Evolutionary conservation across 2,329 filamentous ascomycete species (phyloP).

Genomic region (Ophiostoma perfectum): DNA sequence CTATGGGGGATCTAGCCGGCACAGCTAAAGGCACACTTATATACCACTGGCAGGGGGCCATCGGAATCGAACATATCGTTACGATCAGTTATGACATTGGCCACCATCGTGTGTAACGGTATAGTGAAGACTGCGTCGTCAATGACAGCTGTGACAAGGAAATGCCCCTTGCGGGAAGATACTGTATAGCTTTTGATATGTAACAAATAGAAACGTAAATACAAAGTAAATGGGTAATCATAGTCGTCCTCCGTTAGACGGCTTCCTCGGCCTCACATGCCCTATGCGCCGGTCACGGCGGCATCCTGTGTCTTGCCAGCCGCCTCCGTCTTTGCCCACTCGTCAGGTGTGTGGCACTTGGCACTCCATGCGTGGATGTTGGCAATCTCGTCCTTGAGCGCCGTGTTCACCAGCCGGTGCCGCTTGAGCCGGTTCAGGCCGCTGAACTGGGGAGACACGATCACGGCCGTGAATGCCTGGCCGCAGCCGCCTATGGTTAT

Average conservation of each 20-base stretch:
- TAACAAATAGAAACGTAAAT: not conserved
- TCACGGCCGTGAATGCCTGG: conserved; percentile 54
- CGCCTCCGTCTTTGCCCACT: conserved; percentile 70
- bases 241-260: not conserved
- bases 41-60: not conserved
- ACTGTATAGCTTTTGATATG: not conserved
- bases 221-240: conserved; percentile 12
- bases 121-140: not conserved
- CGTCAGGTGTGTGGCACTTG: conserved; percentile 85
- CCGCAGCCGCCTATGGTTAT: conserved; percentile 50
- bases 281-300: conserved; percentile 40
- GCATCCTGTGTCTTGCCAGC: conserved; percentile 48
- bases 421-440: conserved; percentile 73
- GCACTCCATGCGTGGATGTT: conserved; percentile 92
- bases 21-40: not conserved
- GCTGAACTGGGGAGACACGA: conserved; percentile 62
- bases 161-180: not conserved
- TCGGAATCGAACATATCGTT: not conserved
- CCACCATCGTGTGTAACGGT: not conserved
- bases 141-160: too few relatives aligned
- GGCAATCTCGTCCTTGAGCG: conserved; percentile 80
- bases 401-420: conserved; percentile 78
- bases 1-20: not conserved
- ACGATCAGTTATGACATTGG: not conserved
- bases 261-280: not conserved